phyloP scores from a whole-genome alignment of 208 protist genomes.

The Kentomonas sorsogonicus region DNA sequence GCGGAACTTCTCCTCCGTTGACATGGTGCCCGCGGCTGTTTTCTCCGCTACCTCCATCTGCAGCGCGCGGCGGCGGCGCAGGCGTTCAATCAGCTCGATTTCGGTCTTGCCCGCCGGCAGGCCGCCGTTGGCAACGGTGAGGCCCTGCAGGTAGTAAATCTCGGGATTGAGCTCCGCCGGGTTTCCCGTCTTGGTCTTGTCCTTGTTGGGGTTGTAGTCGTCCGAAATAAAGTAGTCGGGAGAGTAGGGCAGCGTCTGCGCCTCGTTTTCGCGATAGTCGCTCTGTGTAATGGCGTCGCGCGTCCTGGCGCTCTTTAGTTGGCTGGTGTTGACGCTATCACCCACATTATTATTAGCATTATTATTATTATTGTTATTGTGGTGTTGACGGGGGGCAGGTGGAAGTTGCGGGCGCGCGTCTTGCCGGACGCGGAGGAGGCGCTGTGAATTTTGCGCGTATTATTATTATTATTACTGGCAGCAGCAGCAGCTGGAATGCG shows the following conservation, averaged over 20 bases:
- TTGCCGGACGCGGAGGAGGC: no score
- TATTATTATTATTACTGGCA: constrained; percentile 3
- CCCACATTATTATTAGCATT: not conserved
- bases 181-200: no score
- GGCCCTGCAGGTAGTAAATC: constrained; percentile 56
- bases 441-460: not conserved
- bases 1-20: constrained; percentile 37
- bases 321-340: not conserved
- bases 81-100: constrained; percentile 83
- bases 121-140: constrained; percentile 56
- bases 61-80: constrained; percentile 76
- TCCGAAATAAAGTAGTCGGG: constrained; percentile 81
- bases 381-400: not conserved
- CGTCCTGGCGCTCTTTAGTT: not conserved
- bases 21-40: constrained; percentile 37
- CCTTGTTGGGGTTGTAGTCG: no score
- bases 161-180: constrained; percentile 68
- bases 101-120: constrained; percentile 78
- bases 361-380: not conserved
- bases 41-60: constrained; percentile 51
- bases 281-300: no score
- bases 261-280: constrained; percentile 75
- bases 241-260: constrained; percentile 88
- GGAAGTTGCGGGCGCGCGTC: no score
- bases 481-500: not conserved